Evolutionary conservation across 129 eudicot species (phyloP), one percentile per base, ranked within the genome.

Genomic region (Heracleum sosnowskyi): DNA sequence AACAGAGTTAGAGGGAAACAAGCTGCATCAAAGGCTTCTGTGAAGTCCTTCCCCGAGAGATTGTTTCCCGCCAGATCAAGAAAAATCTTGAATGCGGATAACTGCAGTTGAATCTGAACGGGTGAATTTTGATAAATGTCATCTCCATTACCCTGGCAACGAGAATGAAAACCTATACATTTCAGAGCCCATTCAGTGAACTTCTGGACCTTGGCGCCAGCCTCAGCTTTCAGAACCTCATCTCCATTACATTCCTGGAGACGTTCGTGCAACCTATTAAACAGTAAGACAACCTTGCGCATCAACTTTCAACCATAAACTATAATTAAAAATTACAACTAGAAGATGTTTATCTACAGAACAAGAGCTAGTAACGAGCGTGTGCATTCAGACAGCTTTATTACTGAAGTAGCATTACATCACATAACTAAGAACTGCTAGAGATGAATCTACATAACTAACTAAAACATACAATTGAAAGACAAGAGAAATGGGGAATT

Each of bases 151-250:
- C 95, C 97, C 69, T 91, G 91, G 78, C 96, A 83, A 78, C 97
- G 97, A 70, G 98, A 91, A 81, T 91, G 97, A 82, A 91, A 94
- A 17, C 98, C 96, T 77, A 94, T 94, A 80, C 98, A 94, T 84
- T 94, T 94, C 84, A 94, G 87, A 64, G 98, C 98, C 98, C 98
- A 94, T 87, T 94, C 98, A 29, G 98, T 94, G 73, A 94, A 94
- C 53, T 94, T 94, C 83, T 94, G 98, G 72, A 94, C 98, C 78
- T 94, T 94, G 20, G 97, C 93, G 80, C 96, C 92, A 57, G 98
- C 98, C 74, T 91, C 98, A 24, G 98, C 98, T 86, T 94, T 94
- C 87, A 94, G 77, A 81, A 94, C 93, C 79, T 91, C 98, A 77
- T 94, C 98, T 9, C 98, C 98, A 11, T 89, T 94, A 83, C 98